Percentiles rank a stretch among this genome's conserved stretches.
Evolutionary conservation across 2,329 filamentous ascomycete species (phyloP).

Genomic region (Paraphoma sp.): DNA sequence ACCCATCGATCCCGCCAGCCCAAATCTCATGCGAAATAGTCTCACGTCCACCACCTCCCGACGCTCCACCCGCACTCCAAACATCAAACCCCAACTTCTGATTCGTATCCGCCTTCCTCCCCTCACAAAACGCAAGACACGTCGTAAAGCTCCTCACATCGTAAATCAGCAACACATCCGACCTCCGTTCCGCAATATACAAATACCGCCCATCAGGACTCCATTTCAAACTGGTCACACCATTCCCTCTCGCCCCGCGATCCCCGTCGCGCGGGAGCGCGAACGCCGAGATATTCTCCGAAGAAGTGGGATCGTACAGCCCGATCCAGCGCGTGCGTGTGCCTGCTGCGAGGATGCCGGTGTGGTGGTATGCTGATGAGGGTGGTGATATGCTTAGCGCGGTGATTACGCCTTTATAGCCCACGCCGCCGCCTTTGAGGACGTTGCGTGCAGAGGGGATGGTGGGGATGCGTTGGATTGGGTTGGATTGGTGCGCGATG

Average conservation of each 20-base stretch:
- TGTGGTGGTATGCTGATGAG: conserved; percentile 38
- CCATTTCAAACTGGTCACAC: conserved; percentile 64
- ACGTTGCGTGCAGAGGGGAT: conserved; percentile 56
- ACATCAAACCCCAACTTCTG: conserved; percentile 65
- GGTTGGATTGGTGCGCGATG: conserved; percentile 55
- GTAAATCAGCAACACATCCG: conserved; percentile 63
- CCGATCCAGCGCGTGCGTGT: conserved; percentile 63
- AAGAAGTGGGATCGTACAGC: conserved; percentile 61
- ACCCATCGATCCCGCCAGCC: conserved; percentile 65
- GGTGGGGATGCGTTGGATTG: conserved; percentile 50
- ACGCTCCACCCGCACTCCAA: conserved; percentile 29
- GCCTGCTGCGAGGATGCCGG: conserved; percentile 62
- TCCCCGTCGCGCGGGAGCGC: conserved; percentile 38
- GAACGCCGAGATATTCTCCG: conserved; percentile 60
- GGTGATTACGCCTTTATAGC: conserved; percentile 64
- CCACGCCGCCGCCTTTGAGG: conserved; percentile 52
- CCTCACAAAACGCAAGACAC: conserved; percentile 55
- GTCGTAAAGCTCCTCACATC: conserved; percentile 46
- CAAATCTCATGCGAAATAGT: conserved; percentile 59
- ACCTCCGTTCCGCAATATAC: conserved; percentile 64
- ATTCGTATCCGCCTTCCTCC: conserved; percentile 55
- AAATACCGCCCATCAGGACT: conserved; percentile 65
- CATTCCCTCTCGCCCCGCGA: conserved; percentile 49
- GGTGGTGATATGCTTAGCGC: conserved; percentile 53
- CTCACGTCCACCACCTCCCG: no score